phyloP scores from a whole-genome alignment of 2,329 filamentous ascomycete species.

The Pestalotiopsis sp. region DNA sequence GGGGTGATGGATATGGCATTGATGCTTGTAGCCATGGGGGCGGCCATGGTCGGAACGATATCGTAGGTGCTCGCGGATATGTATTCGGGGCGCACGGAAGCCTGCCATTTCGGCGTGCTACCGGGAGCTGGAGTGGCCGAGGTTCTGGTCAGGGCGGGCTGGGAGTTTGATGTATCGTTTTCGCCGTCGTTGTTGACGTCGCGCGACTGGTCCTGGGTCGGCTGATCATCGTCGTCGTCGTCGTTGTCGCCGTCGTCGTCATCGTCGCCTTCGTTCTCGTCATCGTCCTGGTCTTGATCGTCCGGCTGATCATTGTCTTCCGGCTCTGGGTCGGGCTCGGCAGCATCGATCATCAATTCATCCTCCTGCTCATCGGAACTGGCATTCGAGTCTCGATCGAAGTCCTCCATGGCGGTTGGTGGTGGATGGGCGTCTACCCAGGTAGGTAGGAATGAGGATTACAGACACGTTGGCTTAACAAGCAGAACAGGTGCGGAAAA shows the following conservation, averaged over 20 bases:
- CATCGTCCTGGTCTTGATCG: conserved; percentile 35
- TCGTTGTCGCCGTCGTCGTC: conserved; percentile 29
- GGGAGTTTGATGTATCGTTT: conserved; percentile 10
- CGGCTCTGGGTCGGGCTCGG: conserved; percentile 23
- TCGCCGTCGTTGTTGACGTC: conserved; percentile 23
- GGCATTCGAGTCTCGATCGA: conserved; percentile 37
- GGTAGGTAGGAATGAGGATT: background rate
- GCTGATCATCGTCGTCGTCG: conserved; percentile 39
- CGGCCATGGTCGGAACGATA: conserved; percentile 95
- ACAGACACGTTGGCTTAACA: background rate
- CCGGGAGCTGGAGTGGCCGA: conserved; percentile 32
- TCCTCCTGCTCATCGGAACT: conserved; percentile 44
- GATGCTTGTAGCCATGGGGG: conserved; percentile 92
- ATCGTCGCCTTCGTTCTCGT: conserved; percentile 41
- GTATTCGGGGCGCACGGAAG: conserved; percentile 73
- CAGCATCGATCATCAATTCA: conserved; percentile 30
- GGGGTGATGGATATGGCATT: conserved; percentile 91
- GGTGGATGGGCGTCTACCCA: background rate
- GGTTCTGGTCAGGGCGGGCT: conserved; percentile 26
- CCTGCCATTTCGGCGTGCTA: conserved; percentile 46
- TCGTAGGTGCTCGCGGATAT: conserved; percentile 82
- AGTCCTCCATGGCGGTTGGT: conserved; percentile 36
- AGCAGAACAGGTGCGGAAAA: background rate
- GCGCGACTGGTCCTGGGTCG: conserved; percentile 29
- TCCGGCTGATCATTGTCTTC: conserved; percentile 25